Percentiles rank a stretch among this genome's conserved stretches.
phyloP scores from a whole-genome alignment of 495 filamentous ascomycete species.

The Podospora pseudopauciseta region DNA sequence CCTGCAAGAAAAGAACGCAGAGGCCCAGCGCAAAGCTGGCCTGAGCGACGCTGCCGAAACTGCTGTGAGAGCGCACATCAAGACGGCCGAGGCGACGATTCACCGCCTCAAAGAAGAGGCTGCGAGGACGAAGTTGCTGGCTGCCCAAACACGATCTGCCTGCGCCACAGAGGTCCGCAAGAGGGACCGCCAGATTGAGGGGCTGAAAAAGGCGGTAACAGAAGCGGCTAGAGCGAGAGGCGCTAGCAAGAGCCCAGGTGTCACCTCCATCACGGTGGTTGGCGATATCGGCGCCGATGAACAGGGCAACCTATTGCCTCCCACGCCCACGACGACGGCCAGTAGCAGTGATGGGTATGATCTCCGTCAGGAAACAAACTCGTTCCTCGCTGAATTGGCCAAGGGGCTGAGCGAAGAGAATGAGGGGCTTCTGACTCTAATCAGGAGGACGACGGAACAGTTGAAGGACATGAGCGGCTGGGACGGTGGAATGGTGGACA shows the following conservation, averaged over 20 bases:
- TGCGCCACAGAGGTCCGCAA: constrained; percentile 92
- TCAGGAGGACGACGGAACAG: constrained; percentile 65
- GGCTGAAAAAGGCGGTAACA: constrained; percentile 73
- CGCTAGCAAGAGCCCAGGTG: constrained; percentile 43
- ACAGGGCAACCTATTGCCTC: constrained; percentile 42
- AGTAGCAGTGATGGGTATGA: constrained; percentile 47
- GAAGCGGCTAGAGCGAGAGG: constrained; percentile 49
- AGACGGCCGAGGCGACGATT: constrained; percentile 65
- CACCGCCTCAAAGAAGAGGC: constrained; percentile 76
- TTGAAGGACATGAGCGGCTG: constrained; percentile 75
- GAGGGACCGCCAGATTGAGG: constrained; percentile 81
- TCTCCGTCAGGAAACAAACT: constrained; percentile 80
- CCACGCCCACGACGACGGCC: constrained; percentile 49
- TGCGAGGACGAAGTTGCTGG: constrained; percentile 66
- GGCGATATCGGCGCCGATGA: constrained; percentile 41
- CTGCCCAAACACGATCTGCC: constrained; percentile 77
- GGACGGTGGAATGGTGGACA: constrained; percentile 36
- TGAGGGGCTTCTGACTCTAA: constrained; percentile 70
- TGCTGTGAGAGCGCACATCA: constrained; percentile 62
- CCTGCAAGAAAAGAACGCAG: constrained; percentile 65
- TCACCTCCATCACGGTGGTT: constrained; percentile 54
- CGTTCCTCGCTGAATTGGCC: constrained; percentile 84
- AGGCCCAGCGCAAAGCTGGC: constrained; percentile 70
- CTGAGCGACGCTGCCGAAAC: constrained; percentile 71
- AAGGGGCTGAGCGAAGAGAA: constrained; percentile 92